Conservation (phyloP, 257 asterid species). For the Craterostigma plantagineum region DNA sequence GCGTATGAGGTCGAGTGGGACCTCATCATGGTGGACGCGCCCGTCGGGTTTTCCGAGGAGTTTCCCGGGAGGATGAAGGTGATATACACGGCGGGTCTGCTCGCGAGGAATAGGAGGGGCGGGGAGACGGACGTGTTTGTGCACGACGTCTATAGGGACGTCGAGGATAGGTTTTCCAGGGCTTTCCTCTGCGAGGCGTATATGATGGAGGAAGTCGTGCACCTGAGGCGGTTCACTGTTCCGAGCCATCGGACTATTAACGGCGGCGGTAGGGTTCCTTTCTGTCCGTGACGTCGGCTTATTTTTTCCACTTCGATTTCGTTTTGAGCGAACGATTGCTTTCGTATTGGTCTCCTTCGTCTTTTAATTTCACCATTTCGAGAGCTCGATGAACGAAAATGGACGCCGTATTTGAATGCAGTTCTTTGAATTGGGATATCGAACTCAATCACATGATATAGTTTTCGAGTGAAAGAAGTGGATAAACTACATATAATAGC, state of each 20-base stretch:
- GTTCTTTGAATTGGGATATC: too few relatives aligned
- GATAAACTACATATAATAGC: too few relatives aligned
- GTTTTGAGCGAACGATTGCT: too few relatives aligned
- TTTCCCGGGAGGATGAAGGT: slow-evolving; percentile 93
- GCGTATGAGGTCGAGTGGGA: slow-evolving; percentile 74
- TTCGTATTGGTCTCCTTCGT: too few relatives aligned
- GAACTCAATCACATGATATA: too few relatives aligned
- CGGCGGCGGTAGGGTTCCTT: too few relatives aligned
- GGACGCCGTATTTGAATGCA: too few relatives aligned
- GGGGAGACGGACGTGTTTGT: slow-evolving; percentile 79
- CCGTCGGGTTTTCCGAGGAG: slow-evolving; percentile 55
- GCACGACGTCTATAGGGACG: slow-evolving; percentile 66
- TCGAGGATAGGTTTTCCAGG: slow-evolving; percentile 66
- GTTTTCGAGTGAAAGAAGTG: too few relatives aligned
- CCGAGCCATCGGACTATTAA: slow-evolving; percentile 39
- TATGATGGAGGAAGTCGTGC: slow-evolving; percentile 42
- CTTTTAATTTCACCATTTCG: too few relatives aligned
- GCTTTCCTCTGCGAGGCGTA: slow-evolving; percentile 67
- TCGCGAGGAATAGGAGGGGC: slow-evolving; percentile 48
- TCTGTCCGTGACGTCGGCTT: too few relatives aligned
- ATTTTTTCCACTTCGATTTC: too few relatives aligned
- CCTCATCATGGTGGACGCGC: slow-evolving; percentile 85
- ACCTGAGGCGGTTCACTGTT: slow-evolving; percentile 60
- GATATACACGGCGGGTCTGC: slow-evolving; percentile 65
- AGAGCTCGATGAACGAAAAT: too few relatives aligned